phyloP scores from a whole-genome alignment of 225 moss, liverwort and hornwort species.

The Neckera pumila region DNA sequence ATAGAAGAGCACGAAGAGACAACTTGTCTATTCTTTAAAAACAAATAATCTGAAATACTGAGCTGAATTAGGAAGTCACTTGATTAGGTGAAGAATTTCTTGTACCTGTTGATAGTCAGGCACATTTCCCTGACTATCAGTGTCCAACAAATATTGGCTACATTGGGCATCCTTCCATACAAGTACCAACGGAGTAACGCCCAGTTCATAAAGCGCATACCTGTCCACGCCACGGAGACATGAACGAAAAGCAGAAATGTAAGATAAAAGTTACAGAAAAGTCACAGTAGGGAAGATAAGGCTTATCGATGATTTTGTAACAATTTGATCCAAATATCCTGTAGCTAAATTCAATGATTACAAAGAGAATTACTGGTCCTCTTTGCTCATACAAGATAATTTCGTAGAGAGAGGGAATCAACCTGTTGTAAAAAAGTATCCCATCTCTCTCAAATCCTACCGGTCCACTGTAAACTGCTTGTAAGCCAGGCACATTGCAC shows the following conservation, averaged over 20 bases:
- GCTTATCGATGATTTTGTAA: background rate
- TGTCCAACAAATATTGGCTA: conserved; percentile 85
- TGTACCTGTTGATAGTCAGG: conserved; percentile 77
- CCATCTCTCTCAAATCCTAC: conserved; percentile 77
- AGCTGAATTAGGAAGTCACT: background rate
- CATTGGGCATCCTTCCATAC: conserved; percentile 92
- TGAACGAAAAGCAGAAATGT: background rate
- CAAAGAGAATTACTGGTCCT: background rate
- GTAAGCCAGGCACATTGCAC: conserved; percentile 56
- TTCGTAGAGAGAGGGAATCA: background rate
- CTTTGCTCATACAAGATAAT: background rate
- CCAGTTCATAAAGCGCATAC: conserved; percentile 82
- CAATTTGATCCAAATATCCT: background rate
- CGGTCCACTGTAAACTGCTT: conserved; percentile 61
- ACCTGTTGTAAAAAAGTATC: conserved; percentile 84
- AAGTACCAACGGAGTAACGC: conserved; percentile 81
- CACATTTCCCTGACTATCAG: conserved; percentile 84
- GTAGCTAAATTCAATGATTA: background rate
- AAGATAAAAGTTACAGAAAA: background rate
- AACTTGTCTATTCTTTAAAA: background rate
- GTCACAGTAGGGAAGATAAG: background rate
- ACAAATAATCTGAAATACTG: background rate
- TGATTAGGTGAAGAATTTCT: background rate
- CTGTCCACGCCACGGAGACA: conserved; percentile 25
- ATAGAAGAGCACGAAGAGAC: background rate